Evolutionary conservation across 306 rosid species (phyloP).

Genomic region (Senna siamea): DNA sequence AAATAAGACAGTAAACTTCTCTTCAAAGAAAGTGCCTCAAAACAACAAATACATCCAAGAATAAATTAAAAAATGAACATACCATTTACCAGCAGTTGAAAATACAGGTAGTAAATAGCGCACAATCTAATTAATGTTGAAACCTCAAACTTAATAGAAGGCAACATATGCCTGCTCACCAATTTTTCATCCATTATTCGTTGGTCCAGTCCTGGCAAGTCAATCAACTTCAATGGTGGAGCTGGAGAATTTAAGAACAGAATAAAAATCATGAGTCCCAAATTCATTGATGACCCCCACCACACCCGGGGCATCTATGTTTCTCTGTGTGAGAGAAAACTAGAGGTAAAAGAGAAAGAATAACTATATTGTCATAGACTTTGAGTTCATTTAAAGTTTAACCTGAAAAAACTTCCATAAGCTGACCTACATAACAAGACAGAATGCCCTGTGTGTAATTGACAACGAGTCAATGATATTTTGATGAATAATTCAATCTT

Average conservation of each 20-base stretch:
- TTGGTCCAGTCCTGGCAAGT: conserved; percentile 96
- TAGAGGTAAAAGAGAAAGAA: background rate
- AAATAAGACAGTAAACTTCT: conserved; percentile 39
- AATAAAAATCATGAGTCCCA: conserved; percentile 28
- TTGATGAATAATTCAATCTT: background rate
- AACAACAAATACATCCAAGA: conserved; percentile 32
- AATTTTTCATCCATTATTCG: conserved; percentile 76
- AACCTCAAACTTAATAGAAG: conserved; percentile 25
- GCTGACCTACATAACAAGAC: too few relatives aligned
- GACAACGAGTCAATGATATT: background rate
- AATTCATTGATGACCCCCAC: background rate
- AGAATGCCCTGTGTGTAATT: background rate
- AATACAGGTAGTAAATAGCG: conserved; percentile 20
- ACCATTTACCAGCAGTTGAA: conserved; percentile 17
- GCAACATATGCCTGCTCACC: conserved; percentile 54
- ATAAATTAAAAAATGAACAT: conserved; percentile 23
- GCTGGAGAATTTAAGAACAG: conserved; percentile 54
- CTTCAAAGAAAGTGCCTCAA: conserved; percentile 19
- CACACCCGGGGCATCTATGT: background rate
- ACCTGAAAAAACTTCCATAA: background rate
- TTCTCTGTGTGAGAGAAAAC: background rate
- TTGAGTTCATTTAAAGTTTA: background rate
- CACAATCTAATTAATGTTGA: conserved; percentile 11
- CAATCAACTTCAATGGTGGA: conserved; percentile 91
- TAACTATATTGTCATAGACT: background rate